These are phyloP conservation scores for Eimeria nieschulzi DNA, from an alignment of 169 alveolate species.

Conservation along the genomic window DNA sequence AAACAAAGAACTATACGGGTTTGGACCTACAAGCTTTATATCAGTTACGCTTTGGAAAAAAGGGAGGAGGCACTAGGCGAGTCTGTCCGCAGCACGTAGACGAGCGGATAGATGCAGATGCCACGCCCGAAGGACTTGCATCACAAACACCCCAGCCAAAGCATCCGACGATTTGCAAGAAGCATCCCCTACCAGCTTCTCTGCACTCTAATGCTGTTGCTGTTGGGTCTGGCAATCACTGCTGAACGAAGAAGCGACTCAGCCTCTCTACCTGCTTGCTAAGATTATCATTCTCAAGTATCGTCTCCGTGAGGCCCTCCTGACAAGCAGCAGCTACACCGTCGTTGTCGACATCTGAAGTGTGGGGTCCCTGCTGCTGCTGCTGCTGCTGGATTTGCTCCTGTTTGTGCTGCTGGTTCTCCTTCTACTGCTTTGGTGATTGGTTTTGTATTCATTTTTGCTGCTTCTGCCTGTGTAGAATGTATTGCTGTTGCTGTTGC, in stretches of 20 bases:
- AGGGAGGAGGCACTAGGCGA: too few species aligned
- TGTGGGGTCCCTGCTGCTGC: constrained; percentile 71
- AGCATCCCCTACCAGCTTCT: too few species aligned
- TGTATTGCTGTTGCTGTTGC: neutral
- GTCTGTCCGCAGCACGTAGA: too few species aligned
- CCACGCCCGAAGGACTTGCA: too few species aligned
- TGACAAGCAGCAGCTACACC: constrained; percentile 94
- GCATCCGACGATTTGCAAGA: too few species aligned
- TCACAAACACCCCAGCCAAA: too few species aligned
- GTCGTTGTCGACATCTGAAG: constrained; percentile 98
- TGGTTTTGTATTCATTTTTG: neutral
- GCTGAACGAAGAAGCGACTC: neutral
- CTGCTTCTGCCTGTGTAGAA: neutral
- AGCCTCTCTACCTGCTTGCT: constrained; percentile 72
- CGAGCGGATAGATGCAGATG: too few species aligned
- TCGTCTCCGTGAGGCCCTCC: constrained; percentile 96
- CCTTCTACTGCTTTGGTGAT: constrained; percentile 31
- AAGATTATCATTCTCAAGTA: constrained; percentile 95
- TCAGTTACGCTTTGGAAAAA: too few species aligned
- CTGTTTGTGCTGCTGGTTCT: constrained; percentile 51
- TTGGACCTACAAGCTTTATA: too few species aligned
- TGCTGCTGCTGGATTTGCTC: constrained; percentile 58
- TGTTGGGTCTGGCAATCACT: too few species aligned
- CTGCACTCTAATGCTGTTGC: too few species aligned
- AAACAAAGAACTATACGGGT: too few species aligned